Base-by-base conservation (phyloP, 176 grass and related monocot genomes). In the Panicum miliaceum region DNA sequence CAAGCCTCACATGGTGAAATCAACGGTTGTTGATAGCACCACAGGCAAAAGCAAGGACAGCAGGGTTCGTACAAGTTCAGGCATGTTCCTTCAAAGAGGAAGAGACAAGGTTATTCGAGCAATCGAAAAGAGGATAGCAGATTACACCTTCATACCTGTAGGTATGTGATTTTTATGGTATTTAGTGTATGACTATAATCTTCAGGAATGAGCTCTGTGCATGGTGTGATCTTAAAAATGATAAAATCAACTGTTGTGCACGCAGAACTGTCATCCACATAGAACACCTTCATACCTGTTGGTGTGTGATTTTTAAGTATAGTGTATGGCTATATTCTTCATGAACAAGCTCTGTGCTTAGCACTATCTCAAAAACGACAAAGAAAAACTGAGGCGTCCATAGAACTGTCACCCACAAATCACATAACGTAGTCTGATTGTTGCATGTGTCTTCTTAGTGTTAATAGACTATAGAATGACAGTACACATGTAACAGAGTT, bases 21-120 rank as follows among this genome's bases (percentile, higher is more conserved):
- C 95, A 72, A 91, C 92, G 41, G 95, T 98, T 81, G 90, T 95
- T 51, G 95, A 98, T 81, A 93, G 86, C 51, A 86, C 81, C 68
- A 98, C 92, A 42, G 95, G 95, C 36, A 73, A 98, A 78, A 98
- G 92, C 80, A 95, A 91, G 74, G 95, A 95, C 60, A 98, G 95
- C 95, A 98, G 95, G 89, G 92, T 98, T 47, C 86, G 95, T 32
- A 98, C 95, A 64, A 98, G 95, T 92, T 95, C 95, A 77, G 95
- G 95, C 82, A 98, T 81, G 61, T 95, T 98, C 68, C 69, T 98
- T 82, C 85, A 82, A 84, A 93, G 95, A 84, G 89, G 90, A 38
- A 89, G 84, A 40, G 95, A 98, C 85, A 95, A 95, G 64, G 82
- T 93, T 69, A 93, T 98, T 68, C 88, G 86, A 64, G 71, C 82